Evolutionary conservation across 331 rosid species (phyloP), one percentile per base, ranked within the genome.

Genomic region (Saraca asoca): DNA sequence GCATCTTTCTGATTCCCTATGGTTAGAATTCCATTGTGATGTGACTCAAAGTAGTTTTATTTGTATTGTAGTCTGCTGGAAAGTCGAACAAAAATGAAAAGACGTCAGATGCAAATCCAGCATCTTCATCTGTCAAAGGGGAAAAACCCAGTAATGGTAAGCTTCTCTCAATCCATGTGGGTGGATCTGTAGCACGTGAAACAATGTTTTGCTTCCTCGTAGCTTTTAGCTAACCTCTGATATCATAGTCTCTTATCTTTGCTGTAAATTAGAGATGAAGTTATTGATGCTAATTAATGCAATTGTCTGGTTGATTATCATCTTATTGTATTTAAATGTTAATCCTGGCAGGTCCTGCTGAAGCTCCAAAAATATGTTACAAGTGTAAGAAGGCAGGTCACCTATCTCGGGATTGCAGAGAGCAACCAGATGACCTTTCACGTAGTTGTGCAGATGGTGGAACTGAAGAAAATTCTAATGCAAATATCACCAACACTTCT

Each of bases 301-400:
- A 34, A 16, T 52, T 52, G 42, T 44, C 58, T 45, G 20, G 33
- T 71, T 55, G 0, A 18, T 31, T 53, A 15, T 55, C 56, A 45
- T 66, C 48, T 54, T 41, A 54, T 54, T 37, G 19, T 43, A 45
- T 61, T 55, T 46, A 38, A 49, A 35, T 70, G n/a, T 54, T 64
- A 8, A 50, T 38, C 75, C 59, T 67, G 37, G 58, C 85, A 88
- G 98, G 78, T 75, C 75, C 79, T 70, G 54, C 55, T 41, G 97
- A 90, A 15, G 87, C 96, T 73, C 75, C 80, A 37, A 94, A 90
- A 83, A 83, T 94, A 79, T 94, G 99, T 75, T 94, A 87, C 61
- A 90, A 81, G 85, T 94, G 99, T 79, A 94, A 94, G 77, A 94
- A 88, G 89, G 81, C 67, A 13, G 99, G 97, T 60, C 99, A 90